Base-by-base conservation (phyloP, 306 rosid species). In the Echinosophora koreensis region DNA sequence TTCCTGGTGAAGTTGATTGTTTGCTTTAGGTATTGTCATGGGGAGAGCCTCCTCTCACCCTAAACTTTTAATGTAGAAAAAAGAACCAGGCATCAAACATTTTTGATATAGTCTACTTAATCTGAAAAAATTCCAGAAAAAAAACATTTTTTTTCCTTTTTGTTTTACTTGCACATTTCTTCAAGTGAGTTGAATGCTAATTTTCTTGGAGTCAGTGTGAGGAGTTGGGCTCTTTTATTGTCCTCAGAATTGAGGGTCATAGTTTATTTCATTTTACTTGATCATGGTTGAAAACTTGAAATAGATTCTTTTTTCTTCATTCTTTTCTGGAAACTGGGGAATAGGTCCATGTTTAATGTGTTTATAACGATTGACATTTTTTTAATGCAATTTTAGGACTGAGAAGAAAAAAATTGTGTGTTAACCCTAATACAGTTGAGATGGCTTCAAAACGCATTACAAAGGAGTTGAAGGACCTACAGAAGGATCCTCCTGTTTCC, bases 401-500 rank as follows among this genome's bases (percentile, higher is more conserved):
- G 44, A 13, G 72, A 37, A 41, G 12, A 15, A 42, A 15, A n/a
- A 42, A 8, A 72, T 60, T 78, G 58, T 60, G 37, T 57, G 50
- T 44, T 60, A 28, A 44, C 60, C 14, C 28, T 11, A 61, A 32
- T 16, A 8, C 35, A 22, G 68, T 57, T 60, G 67, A 52, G 27
- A 89, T 89, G 93, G 93, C 91, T 79, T 72, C 91, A 37, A 89
- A 87, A 66, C 91, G 93, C 12, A 89, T 89, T n/a, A 80, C 85
- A 22, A 89, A 89, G 85, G 91, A 89, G 85, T 81, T 89, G 81
- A 89, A 85, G 76, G 93, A 89, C 49, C 77, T 89, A 69, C 88
- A 89, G 75, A 87, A 85, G 83, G 93, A 89, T 62, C 93, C 93
- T 73, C 93, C 91, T 46, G 84, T 77, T 69, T 89, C 93, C 61